These are phyloP conservation scores for Elongisporangium senticosum DNA, from an alignment of 352 stramenopile genomes.

Conservation along the genomic window DNA sequence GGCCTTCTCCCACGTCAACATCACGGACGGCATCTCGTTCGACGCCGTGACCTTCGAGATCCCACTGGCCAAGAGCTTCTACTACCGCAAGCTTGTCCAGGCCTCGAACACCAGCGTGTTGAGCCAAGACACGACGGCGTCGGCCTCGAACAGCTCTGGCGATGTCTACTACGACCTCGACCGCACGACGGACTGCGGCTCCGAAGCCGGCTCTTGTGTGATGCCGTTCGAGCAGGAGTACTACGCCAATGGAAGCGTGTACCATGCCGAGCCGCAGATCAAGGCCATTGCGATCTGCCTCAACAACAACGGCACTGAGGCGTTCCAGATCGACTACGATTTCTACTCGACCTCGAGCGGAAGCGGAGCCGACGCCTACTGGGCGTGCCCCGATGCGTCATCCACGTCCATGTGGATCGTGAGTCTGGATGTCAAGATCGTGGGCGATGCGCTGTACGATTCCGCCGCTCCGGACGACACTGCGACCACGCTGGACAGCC, in stretches of 20 bases:
- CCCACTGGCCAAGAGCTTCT: constrained; percentile 14
- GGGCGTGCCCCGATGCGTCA: constrained; percentile 14
- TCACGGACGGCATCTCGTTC: constrained; percentile 17
- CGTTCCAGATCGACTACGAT: constrained; percentile 22
- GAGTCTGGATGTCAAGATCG: constrained; percentile 29
- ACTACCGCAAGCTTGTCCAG: constrained; percentile 11
- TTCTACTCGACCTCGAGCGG: constrained; percentile 2
- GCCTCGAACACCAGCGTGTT: constrained; percentile 2
- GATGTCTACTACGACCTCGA: constrained; percentile 10
- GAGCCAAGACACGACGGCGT: constrained; percentile 2
- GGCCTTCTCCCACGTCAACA: neutral
- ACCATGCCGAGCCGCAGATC: constrained; percentile 24
- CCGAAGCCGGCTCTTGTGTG: constrained; percentile 16
- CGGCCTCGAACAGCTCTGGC: constrained; percentile 5
- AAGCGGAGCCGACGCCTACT: neutral
- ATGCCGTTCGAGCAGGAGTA: constrained; percentile 7
- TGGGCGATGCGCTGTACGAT: constrained; percentile 25
- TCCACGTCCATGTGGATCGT: constrained; percentile 46
- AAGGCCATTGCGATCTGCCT: constrained; percentile 30
- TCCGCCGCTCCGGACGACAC: neutral
- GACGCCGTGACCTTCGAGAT: constrained; percentile 41
- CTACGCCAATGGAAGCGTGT: constrained; percentile 9
- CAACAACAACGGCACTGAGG: constrained; percentile 21
- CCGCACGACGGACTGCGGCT: constrained; percentile 14
- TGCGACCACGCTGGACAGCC: constrained; percentile 16